Base-by-base conservation (phyloP, 768 basidiomycete genomes). In the Boletus sensibilis region DNA sequence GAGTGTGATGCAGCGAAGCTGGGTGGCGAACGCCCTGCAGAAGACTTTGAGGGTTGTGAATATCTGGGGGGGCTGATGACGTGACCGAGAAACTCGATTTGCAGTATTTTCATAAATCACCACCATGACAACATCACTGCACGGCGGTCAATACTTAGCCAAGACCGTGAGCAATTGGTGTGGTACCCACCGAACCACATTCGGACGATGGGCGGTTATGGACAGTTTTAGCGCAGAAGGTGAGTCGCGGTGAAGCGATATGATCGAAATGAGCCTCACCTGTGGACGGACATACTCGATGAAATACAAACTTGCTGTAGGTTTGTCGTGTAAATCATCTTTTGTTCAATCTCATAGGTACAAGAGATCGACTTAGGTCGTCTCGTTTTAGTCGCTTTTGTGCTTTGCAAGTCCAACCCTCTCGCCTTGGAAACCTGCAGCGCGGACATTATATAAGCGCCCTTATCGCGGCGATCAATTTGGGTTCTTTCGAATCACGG, bases 11-110 rank as follows among this genome's bases (percentile, higher is more conserved):
- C 35, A n/a, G 20, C 25, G 18, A 29, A 7, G 43, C 11, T 34
- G 35, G 9, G 42, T 29, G 35, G 25, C 13, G 18, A 55, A n/a
- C 12, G 21, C 35, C 29, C 4, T 27, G 25, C 23, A 44, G 21
- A 58, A 45, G 35, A 11, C 48, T 42, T 62, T 21, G 23, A 44
- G 60, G 27, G 38, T 54, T 34, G 61, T 58, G 60, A 63, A 46
- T 21, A 25, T 29, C 9, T 21, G 23, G 11, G 31, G 20, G 13
- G 45, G 6, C 9, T 31, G 1, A 16, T 33, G 29, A 13, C 14
- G 7, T 20, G 31, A 46, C 29, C 2, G 2, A 14, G 20, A 7
- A 27, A 27, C 25, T 44, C 18, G 25, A 27, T 18, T 45, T 20
- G 34, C n/a, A 20, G 6, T n/a, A 31, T 14, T 46, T 14, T 31